Evolutionary conservation across 1,139 yeast genomes (phyloP).

Genomic region (Geotrichum carabidarum): DNA sequence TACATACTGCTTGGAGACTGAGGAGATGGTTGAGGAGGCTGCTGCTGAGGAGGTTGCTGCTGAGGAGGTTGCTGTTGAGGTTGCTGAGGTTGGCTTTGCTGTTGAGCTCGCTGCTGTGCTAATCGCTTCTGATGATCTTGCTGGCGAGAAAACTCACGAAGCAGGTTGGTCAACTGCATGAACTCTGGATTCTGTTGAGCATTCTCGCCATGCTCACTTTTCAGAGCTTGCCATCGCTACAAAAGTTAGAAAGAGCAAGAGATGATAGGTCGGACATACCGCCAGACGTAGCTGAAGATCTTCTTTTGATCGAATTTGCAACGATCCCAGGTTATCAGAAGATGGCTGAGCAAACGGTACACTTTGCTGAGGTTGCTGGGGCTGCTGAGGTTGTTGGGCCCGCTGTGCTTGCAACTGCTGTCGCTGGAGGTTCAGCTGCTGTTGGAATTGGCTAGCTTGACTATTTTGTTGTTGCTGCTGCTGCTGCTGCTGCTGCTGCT

Average conservation of each 20-base stretch:
- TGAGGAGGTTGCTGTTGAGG: conserved; percentile 15
- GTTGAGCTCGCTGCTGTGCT: conserved; percentile 49
- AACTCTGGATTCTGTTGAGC: conserved; percentile 39
- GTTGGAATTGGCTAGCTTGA: conserved; percentile 8
- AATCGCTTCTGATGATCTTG: conserved; percentile 37
- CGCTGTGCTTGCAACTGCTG: conserved; percentile 11
- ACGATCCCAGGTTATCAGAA: not conserved
- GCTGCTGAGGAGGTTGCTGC: conserved; percentile 14
- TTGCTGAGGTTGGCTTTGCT: conserved; percentile 24
- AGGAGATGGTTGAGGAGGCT: not conserved
- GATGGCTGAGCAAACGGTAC: not conserved
- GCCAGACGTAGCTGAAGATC: conserved; percentile 10
- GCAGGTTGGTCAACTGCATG: conserved; percentile 31
- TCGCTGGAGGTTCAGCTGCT: conserved; percentile 9
- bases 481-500: conserved; percentile 11
- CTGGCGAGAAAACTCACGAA: conserved; percentile 33
- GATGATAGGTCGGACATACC: conserved; percentile 1
- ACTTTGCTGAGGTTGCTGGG: conserved; percentile 7
- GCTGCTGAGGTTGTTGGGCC: conserved; percentile 5
- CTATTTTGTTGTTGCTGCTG: conserved; percentile 3
- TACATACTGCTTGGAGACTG: not conserved
- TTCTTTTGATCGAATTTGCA: conserved; percentile 15
- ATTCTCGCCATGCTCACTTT: conserved; percentile 34
- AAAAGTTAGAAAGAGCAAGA: not conserved
- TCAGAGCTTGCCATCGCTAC: conserved; percentile 36